These are phyloP conservation scores for Pythium coloratum DNA, from an alignment of 352 stramenopile genomes.

Conservation along the genomic window DNA sequence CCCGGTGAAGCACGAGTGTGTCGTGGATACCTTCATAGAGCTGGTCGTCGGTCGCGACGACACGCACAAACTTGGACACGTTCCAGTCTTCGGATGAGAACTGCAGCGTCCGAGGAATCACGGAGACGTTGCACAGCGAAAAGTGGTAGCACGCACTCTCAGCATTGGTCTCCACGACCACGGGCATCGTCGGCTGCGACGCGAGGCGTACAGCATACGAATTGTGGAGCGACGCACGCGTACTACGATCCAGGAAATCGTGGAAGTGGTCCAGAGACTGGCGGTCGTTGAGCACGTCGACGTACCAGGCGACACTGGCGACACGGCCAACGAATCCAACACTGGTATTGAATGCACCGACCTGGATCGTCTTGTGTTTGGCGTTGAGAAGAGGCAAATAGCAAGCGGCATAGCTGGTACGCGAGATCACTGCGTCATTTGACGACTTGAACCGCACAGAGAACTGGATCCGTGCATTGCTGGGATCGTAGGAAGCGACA, in stretches of 20 bases:
- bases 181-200: conserved; percentile 44
- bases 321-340: conserved; percentile 40
- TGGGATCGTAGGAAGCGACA: conserved; percentile 53
- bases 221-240: conserved; percentile 36
- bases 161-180: conserved; percentile 48
- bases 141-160: conserved; percentile 74
- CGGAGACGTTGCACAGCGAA: conserved; percentile 64
- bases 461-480: conserved; percentile 38
- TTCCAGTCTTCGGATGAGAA: conserved; percentile 54
- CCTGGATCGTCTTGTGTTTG: conserved; percentile 34
- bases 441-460: conserved; percentile 33
- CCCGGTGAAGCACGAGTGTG: conserved; percentile 32
- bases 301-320: conserved; percentile 60
- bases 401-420: conserved; percentile 28
- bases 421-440: conserved; percentile 13
- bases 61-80: conserved; percentile 35
- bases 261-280: conserved; percentile 71
- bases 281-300: conserved; percentile 30
- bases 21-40: conserved; percentile 56
- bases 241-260: conserved; percentile 48
- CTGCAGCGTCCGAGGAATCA: conserved; percentile 35
- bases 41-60: conserved; percentile 56
- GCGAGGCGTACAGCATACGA: conserved; percentile 50
- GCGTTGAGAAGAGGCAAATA: conserved; percentile 42
- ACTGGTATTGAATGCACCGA: conserved; percentile 28